phyloP scores from a whole-genome alignment of 306 rosid genomes.

The Begonia masoniana region DNA sequence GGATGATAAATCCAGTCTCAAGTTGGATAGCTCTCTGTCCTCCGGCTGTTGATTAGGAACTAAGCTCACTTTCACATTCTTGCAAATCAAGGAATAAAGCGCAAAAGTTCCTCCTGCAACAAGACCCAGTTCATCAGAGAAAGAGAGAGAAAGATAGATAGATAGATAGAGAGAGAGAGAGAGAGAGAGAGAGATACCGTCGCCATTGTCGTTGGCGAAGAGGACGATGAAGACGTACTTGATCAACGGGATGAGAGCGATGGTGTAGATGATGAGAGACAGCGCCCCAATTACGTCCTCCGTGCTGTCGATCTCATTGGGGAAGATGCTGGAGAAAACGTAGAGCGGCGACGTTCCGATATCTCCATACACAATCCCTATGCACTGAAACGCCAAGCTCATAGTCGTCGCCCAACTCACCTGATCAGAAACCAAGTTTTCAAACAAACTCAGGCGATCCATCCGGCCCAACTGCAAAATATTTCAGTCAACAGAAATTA shows the following conservation, averaged over 20 bases:
- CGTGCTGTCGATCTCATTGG: constrained; percentile 1
- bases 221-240: constrained; percentile 68
- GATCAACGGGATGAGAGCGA: constrained; percentile 42
- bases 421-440: constrained; percentile 6
- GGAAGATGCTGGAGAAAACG: constrained; percentile 44
- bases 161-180: neutral
- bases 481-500: neutral
- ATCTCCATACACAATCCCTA: constrained; percentile 81
- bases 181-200: constrained; percentile 31
- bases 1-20: constrained; percentile 31
- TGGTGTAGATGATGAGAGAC: constrained; percentile 65
- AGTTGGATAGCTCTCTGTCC: constrained; percentile 52
- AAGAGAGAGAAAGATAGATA: neutral
- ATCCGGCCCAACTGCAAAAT: neutral
- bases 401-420: constrained; percentile 33
- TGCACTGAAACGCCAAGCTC: constrained; percentile 62
- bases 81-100: constrained; percentile 48
- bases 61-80: constrained; percentile 38
- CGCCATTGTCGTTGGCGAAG: constrained; percentile 73
- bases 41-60: constrained; percentile 65
- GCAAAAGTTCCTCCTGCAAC: constrained; percentile 68
- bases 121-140: neutral
- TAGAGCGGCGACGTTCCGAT: constrained; percentile 87
- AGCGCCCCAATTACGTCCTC: constrained; percentile 58
- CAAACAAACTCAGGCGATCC: neutral